phyloP scores from a whole-genome alignment of 2,329 filamentous ascomycete genomes.

The Penicillium sp. region DNA sequence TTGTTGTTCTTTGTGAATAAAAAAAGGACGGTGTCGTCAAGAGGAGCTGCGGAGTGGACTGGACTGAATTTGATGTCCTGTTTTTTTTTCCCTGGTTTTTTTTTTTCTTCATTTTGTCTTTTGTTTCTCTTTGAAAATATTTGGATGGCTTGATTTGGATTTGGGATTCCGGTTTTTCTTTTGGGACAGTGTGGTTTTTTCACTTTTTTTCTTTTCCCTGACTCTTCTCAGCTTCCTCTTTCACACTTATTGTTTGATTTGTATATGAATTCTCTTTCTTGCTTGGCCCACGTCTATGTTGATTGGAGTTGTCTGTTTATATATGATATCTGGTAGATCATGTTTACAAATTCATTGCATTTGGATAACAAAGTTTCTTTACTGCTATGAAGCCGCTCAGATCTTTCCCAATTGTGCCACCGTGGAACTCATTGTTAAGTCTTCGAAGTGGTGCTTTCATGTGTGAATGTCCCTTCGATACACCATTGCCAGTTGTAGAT shows the following conservation, averaged over 20 bases:
- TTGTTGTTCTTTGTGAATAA: constrained; percentile 20
- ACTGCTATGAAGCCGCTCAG: neutral
- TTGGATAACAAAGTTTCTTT: neutral
- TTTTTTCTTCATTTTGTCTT: neutral
- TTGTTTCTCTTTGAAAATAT: neutral
- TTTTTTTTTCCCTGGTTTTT: neutral
- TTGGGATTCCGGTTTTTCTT: constrained; percentile 3
- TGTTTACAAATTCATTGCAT: neutral
- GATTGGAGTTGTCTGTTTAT: constrained; percentile 14
- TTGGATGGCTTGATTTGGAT: neutral
- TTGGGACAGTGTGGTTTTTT: neutral
- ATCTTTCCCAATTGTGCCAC: no score
- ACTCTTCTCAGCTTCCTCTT: constrained; percentile 12
- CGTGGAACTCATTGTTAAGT: no score
- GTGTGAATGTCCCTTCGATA: no score
- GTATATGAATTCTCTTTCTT: constrained; percentile 12
- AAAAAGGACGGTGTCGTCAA: constrained; percentile 15
- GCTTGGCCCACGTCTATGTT: neutral
- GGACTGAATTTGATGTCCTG: neutral
- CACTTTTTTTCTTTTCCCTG: constrained; percentile 16
- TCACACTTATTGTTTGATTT: constrained; percentile 4
- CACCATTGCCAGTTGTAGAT: no score
- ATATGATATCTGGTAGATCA: constrained; percentile 14
- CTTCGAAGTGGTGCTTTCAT: no score
- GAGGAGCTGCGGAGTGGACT: constrained; percentile 5